Conservation (phyloP, 208 protist genomes). For the Wallacemonas rigidus region DNA sequence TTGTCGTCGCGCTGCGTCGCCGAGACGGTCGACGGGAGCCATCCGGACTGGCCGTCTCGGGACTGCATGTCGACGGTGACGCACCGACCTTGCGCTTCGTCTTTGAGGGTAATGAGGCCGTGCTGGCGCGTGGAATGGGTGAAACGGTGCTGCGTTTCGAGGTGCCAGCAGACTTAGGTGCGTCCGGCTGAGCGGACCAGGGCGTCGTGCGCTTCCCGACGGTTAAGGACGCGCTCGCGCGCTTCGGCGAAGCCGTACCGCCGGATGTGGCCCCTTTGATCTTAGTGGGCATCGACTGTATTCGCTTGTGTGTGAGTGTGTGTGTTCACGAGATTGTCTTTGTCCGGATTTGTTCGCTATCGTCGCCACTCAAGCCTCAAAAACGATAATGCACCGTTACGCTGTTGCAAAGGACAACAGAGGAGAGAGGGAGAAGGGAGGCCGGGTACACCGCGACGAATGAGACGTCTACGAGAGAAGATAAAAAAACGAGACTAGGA, state of each 20-base stretch:
- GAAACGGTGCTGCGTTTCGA: neutral
- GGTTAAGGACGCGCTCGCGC: neutral
- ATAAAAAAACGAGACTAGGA: slow-evolving; percentile 7
- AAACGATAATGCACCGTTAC: too few species aligned
- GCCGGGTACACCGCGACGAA: too few species aligned
- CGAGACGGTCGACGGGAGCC: neutral
- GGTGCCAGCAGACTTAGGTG: neutral
- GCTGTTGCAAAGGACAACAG: neutral
- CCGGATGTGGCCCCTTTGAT: neutral
- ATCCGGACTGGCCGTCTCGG: neutral
- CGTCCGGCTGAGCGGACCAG: neutral
- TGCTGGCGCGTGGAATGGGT: neutral
- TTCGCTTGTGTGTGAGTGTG: neutral
- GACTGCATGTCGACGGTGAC: neutral
- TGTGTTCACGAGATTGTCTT: slow-evolving; percentile 4
- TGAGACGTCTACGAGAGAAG: neutral
- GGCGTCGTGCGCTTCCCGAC: slow-evolving; percentile 7
- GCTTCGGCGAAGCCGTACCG: neutral
- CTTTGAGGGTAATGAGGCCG: neutral
- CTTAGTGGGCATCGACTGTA: neutral
- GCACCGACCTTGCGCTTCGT: neutral
- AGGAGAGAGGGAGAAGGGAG: too few species aligned
- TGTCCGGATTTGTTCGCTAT: neutral
- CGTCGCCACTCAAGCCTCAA: neutral
- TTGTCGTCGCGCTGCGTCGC: neutral